These are phyloP conservation scores for Rostrohypoxylon terebratum DNA, from an alignment of 495 filamentous ascomycete species.

Conservation along the genomic window DNA sequence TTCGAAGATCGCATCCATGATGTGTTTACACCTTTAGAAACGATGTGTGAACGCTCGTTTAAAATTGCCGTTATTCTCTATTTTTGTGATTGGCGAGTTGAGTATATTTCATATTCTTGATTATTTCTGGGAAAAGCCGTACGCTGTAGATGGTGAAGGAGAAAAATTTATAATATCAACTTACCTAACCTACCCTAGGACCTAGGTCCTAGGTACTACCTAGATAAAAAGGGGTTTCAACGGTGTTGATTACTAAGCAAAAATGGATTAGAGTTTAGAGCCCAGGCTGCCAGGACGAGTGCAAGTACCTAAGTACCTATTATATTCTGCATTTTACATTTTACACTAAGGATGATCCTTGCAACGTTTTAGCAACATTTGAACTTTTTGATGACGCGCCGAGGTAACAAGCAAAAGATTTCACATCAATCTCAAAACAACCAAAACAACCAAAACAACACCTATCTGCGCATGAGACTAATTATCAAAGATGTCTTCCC, in stretches of 20 bases:
- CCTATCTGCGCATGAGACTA: neutral
- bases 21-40: too few species aligned
- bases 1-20: too few species aligned
- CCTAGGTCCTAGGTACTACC: too few species aligned
- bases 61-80: too few species aligned
- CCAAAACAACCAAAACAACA: neutral
- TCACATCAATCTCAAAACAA: neutral
- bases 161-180: too few species aligned
- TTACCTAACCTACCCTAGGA: too few species aligned
- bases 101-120: too few species aligned
- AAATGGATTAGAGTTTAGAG: neutral
- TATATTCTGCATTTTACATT: neutral
- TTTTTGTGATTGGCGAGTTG: too few species aligned
- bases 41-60: too few species aligned
- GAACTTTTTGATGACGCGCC: conserved; percentile 1
- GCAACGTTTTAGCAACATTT: neutral
- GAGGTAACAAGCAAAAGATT: conserved; percentile 14
- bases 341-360: neutral
- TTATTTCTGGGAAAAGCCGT: too few species aligned
- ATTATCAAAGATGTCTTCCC: conserved; percentile 44
- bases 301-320: conserved; percentile 5
- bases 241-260: neutral
- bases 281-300: too few species aligned
- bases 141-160: too few species aligned
- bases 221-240: neutral